Evolutionary conservation across 2,329 filamentous ascomycete species (phyloP).

Genomic region (Hortaea sp.): DNA sequence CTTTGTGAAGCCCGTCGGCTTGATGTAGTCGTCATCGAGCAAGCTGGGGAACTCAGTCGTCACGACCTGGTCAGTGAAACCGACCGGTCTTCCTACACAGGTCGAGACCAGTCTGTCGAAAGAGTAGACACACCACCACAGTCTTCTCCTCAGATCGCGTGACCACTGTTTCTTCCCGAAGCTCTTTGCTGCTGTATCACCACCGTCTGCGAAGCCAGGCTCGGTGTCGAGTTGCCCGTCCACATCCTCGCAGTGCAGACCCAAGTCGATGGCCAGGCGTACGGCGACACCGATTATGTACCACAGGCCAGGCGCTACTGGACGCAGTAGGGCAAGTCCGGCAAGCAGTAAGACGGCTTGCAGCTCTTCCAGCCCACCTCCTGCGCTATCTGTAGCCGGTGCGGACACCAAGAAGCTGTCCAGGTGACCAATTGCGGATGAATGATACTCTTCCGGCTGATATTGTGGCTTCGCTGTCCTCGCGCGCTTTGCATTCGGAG

Average conservation of each 20-base stretch:
- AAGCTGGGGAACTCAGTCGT: slow-evolving; percentile 90
- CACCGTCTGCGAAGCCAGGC: not conserved
- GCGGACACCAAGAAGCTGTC: slow-evolving; percentile 71
- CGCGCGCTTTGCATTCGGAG: slow-evolving; percentile 35
- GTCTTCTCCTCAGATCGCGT: slow-evolving; percentile 70
- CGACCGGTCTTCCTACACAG: slow-evolving; percentile 85
- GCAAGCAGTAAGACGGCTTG: slow-evolving; percentile 88
- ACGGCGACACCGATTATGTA: slow-evolving; percentile 94
- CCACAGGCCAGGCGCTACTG: slow-evolving; percentile 89
- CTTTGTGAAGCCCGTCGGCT: slow-evolving; percentile 60
- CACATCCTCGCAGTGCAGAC: slow-evolving; percentile 77
- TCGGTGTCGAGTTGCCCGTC: slow-evolving; percentile 47
- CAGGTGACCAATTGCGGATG: slow-evolving; percentile 83
- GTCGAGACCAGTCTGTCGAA: slow-evolving; percentile 91
- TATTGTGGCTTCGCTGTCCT: slow-evolving; percentile 42
- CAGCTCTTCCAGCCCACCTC: slow-evolving; percentile 83
- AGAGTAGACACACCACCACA: slow-evolving; percentile 97
- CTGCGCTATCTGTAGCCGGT: slow-evolving; percentile 54
- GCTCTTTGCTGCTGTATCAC: not conserved
- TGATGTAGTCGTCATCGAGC: slow-evolving; percentile 82
- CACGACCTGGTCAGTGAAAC: slow-evolving; percentile 90
- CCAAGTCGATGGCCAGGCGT: slow-evolving; percentile 79
- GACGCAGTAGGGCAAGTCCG: slow-evolving; percentile 80
- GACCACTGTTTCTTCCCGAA: slow-evolving; percentile 67
- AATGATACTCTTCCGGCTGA: slow-evolving; percentile 92